These are phyloP conservation scores for Pseudocercospora pini-densiflorae DNA, from an alignment of 2,329 filamentous ascomycete species.

Conservation along the genomic window DNA sequence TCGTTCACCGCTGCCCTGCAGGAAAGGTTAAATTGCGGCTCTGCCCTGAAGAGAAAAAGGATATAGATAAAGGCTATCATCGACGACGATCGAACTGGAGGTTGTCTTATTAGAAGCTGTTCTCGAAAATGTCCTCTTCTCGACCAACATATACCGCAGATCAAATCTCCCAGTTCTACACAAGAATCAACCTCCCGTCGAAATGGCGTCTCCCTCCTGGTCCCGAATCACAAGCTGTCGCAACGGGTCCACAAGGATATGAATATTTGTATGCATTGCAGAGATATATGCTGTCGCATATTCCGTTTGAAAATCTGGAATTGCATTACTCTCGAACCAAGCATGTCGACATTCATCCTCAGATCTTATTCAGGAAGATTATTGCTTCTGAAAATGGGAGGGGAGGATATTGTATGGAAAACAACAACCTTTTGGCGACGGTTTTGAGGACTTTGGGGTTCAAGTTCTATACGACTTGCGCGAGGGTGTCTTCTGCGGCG, in stretches of 20 bases:
- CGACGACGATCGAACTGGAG: no score
- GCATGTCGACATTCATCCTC: constrained; percentile 54
- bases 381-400: constrained; percentile 45
- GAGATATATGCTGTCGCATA: constrained; percentile 42
- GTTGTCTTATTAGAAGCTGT: no score
- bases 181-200: constrained; percentile 31
- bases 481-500: constrained; percentile 41
- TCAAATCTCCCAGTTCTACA: constrained; percentile 32
- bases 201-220: constrained; percentile 28
- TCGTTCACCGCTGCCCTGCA: not conserved
- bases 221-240: constrained; percentile 21
- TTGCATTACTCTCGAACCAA: constrained; percentile 60
- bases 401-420: constrained; percentile 67
- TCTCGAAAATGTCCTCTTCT: not conserved
- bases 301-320: constrained; percentile 62
- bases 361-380: constrained; percentile 59
- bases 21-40: constrained; percentile 1
- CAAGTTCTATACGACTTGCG: constrained; percentile 45
- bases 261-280: constrained; percentile 33
- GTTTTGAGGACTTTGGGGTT: constrained; percentile 59
- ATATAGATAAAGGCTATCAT: not conserved
- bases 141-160: constrained; percentile 26
- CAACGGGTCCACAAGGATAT: constrained; percentile 25
- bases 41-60: not conserved
- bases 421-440: constrained; percentile 56